A percentile compares a stretch with the other conserved stretches of the same genome.
Conservation (phyloP, 2,329 filamentous ascomycete genomes). For the Monosporascus sp. region DNA sequence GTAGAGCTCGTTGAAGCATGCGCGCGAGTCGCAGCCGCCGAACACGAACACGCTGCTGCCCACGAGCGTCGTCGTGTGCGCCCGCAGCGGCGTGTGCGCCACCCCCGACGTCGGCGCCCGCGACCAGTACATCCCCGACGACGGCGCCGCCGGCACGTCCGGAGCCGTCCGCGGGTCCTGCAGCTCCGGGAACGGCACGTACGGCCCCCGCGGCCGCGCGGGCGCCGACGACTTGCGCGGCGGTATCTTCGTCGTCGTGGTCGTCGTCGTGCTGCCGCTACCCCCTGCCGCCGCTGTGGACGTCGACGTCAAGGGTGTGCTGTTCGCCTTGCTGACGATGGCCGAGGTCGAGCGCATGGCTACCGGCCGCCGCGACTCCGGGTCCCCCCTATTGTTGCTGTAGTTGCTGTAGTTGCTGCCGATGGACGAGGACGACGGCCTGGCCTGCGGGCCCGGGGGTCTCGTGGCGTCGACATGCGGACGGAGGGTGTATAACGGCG, state of each 20-base stretch:
- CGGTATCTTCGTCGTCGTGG: background rate
- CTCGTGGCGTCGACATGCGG: constrained; percentile 20
- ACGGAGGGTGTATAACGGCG: constrained; percentile 14
- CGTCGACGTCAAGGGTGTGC: constrained; percentile 10
- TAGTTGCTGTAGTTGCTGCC: constrained; percentile 17
- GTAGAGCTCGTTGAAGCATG: constrained; percentile 66
- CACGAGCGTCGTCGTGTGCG: constrained; percentile 62
- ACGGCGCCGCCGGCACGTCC: constrained; percentile 57
- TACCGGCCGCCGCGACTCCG: constrained; percentile 33
- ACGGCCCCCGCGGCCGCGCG: constrained; percentile 31
- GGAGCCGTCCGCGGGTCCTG: constrained; percentile 51
- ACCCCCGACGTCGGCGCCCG: constrained; percentile 58
- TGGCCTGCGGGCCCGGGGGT: constrained; percentile 18
- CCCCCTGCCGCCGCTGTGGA: background rate
- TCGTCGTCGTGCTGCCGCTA: background rate
- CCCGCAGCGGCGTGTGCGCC: constrained; percentile 56
- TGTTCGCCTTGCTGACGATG: constrained; percentile 30
- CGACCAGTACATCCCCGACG: constrained; percentile 70
- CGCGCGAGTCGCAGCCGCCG: constrained; percentile 60
- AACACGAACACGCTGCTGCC: constrained; percentile 65
- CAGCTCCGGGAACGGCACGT: constrained; percentile 51
- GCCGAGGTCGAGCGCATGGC: constrained; percentile 50
- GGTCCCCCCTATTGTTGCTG: constrained; percentile 19
- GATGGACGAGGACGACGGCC: constrained; percentile 23
- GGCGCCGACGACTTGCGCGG: constrained; percentile 16